phyloP scores from a whole-genome alignment of 2,329 filamentous ascomycete genomes.

The Fusarium setosum region DNA sequence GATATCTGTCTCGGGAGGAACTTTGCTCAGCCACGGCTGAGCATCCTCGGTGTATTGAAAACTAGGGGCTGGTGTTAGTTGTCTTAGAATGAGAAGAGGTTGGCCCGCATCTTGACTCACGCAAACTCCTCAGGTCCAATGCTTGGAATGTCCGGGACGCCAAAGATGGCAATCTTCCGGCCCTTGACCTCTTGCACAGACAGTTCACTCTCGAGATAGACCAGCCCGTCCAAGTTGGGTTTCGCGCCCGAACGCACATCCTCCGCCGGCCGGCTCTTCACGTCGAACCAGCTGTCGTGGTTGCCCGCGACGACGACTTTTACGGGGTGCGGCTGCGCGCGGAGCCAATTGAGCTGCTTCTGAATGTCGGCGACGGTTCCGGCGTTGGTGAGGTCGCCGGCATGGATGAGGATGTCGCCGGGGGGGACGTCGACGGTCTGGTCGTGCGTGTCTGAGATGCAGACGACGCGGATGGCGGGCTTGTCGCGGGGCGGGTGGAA shows the following conservation, averaged over 20 bases:
- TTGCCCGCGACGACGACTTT: conserved; percentile 90
- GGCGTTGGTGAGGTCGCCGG: conserved; percentile 83
- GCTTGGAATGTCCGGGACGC: conserved; percentile 81
- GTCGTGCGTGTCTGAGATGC: conserved; percentile 90
- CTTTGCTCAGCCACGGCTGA: conserved; percentile 78
- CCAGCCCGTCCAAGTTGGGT: conserved; percentile 74
- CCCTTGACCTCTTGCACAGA: conserved; percentile 72
- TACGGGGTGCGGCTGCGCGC: conserved; percentile 76
- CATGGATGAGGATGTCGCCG: conserved; percentile 90
- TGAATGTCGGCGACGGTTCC: conserved; percentile 82
- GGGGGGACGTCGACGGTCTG: conserved; percentile 70
- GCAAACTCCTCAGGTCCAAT: conserved; percentile 79
- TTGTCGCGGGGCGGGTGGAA: conserved; percentile 66
- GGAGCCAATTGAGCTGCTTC: conserved; percentile 86
- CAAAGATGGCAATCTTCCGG: conserved; percentile 73
- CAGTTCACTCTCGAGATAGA: conserved; percentile 80
- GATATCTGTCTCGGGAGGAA: conserved; percentile 80
- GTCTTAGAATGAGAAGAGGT: not conserved
- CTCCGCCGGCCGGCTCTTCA: conserved; percentile 65
- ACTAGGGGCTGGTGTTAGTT: conserved; percentile 46
- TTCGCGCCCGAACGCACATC: conserved; percentile 63
- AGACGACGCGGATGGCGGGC: conserved; percentile 79
- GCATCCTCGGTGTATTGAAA: conserved; percentile 78
- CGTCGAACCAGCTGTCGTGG: conserved; percentile 89
- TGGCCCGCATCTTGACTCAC: conserved; percentile 39